Evolutionary conservation across 805 yeast species (phyloP).

Genomic region (Millerozyma miso): DNA sequence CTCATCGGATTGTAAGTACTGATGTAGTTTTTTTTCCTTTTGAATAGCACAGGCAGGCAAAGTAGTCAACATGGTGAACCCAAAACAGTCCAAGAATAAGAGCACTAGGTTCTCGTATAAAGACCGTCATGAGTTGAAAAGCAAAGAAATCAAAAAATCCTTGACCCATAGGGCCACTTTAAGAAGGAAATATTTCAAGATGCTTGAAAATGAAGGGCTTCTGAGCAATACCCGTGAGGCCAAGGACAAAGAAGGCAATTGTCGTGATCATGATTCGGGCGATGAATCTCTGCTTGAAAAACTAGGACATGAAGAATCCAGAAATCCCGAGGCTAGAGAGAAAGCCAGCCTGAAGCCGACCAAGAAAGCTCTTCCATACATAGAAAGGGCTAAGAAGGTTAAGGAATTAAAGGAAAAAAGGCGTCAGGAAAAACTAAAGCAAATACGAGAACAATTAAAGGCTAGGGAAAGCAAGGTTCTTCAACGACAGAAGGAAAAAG

Average conservation of each 20-base stretch:
- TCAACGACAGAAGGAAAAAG: conserved; percentile 42
- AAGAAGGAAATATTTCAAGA: conserved; percentile 75
- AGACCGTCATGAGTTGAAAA: conserved; percentile 36
- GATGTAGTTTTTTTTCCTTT: too few species aligned
- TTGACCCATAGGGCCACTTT: conserved; percentile 77
- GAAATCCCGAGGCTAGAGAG: conserved; percentile 9
- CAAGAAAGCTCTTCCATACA: conserved; percentile 34
- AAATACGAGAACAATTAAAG: conserved; percentile 34
- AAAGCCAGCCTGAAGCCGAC: conserved; percentile 16
- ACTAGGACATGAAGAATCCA: conserved; percentile 22
- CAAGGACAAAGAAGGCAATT: conserved; percentile 11
- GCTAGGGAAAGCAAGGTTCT: conserved; percentile 32
- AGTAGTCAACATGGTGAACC: not conserved
- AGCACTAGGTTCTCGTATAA: conserved; percentile 20
- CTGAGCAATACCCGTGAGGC: conserved; percentile 7
- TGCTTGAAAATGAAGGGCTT: conserved; percentile 65
- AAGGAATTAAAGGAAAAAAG: conserved; percentile 44
- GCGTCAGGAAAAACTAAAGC: conserved; percentile 35
- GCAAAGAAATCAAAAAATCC: conserved; percentile 70
- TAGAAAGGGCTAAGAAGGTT: conserved; percentile 42
- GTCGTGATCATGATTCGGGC: conserved; percentile 4
- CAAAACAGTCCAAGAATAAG: not conserved
- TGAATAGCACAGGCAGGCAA: too few species aligned
- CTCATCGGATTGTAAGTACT: not conserved
- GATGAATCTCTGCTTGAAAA: conserved; percentile 12